Evolutionary conservation across 2,329 filamentous ascomycete genomes (phyloP), one percentile per base, ranked within the genome.

Genomic region (Teratosphaeria epicoccoides): DNA sequence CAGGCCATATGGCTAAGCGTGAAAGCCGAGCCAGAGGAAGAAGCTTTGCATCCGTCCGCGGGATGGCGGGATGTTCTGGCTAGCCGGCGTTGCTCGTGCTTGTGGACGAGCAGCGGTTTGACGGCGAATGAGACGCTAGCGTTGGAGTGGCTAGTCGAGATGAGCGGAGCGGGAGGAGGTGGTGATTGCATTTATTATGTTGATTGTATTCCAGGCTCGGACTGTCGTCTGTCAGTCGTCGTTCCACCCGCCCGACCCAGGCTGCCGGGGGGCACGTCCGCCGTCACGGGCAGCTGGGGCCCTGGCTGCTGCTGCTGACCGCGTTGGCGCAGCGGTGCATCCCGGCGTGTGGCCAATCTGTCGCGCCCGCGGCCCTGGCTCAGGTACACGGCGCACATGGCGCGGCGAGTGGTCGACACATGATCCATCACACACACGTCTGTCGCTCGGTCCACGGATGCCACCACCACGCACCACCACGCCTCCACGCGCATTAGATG

Each of bases 41-140:
- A 49, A 49, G 33, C 50, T 56, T 50, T 47, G 28, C 44, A 49
- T 29, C 45, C 49, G 51, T 43, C 45, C 54, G 54, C 54, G 54
- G 56, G 56, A 50, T 50, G 23, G 50, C 55, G 55, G 54, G 47
- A 52, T 49, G 46, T 17, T 25, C 20, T 33, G 49, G 25, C 29
- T 33, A 49, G 24, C 29, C n/a, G 6, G 20, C 10, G 22, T 29
- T 52, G 56, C 54, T 54, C 54, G 52, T 53, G 54, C 54, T 50
- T 49, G 29, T 46, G 46, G 40, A 46, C 46, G 14, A 33, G 24
- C 44, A 49, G 22, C 24, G 23, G 44, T 20, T 24, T 46, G 33
- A 37, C 43, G 51, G 51, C 48, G 29, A 47, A 46, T 45, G 48
- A 47, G 40, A 50, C 51, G 52, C 56, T 56, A 56, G 52, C 52